Conservation (phyloP, 2,329 filamentous ascomycete species). For the Rhynchosporium agropyri region DNA sequence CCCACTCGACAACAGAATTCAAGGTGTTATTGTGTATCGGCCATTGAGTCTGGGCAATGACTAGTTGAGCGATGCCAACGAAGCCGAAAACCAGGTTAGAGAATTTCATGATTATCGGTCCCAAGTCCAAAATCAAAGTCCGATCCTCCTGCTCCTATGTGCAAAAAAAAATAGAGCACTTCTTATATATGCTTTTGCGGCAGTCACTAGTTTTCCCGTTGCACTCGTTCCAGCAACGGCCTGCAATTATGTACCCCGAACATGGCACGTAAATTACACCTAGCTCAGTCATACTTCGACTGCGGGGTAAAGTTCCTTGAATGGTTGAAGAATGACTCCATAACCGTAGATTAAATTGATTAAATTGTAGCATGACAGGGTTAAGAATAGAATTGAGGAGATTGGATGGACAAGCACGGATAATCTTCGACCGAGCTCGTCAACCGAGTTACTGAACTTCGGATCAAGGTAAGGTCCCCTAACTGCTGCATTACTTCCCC, state of each 20-base stretch:
- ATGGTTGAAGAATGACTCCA: slow-evolving; percentile 1
- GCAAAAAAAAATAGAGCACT: background rate
- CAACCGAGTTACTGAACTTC: too few species aligned
- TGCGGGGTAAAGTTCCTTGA: slow-evolving; percentile 3
- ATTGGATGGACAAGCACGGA: background rate
- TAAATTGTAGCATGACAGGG: background rate
- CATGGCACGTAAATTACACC: too few species aligned
- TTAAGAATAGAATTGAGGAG: background rate
- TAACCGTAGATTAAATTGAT: slow-evolving; percentile 1
- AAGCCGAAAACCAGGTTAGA: background rate
- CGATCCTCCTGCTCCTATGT: background rate
- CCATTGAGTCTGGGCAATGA: slow-evolving; percentile 43
- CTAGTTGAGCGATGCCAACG: slow-evolving; percentile 3
- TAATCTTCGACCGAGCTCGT: background rate
- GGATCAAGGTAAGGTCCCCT: too few species aligned
- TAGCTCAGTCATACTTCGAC: background rate
- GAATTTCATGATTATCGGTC: slow-evolving; percentile 3
- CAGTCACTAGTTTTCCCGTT: slow-evolving; percentile 3
- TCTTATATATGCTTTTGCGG: background rate
- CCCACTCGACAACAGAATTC: slow-evolving; percentile 51
- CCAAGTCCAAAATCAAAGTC: background rate
- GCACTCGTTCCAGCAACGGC: background rate
- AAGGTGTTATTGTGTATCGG: slow-evolving; percentile 52
- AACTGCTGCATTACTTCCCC: too few species aligned
- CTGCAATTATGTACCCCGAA: background rate